Percentiles rank a stretch among this genome's conserved stretches.
Evolutionary conservation across 2,329 filamentous ascomycete species (phyloP).

Genomic region (Trichoderma sp.): DNA sequence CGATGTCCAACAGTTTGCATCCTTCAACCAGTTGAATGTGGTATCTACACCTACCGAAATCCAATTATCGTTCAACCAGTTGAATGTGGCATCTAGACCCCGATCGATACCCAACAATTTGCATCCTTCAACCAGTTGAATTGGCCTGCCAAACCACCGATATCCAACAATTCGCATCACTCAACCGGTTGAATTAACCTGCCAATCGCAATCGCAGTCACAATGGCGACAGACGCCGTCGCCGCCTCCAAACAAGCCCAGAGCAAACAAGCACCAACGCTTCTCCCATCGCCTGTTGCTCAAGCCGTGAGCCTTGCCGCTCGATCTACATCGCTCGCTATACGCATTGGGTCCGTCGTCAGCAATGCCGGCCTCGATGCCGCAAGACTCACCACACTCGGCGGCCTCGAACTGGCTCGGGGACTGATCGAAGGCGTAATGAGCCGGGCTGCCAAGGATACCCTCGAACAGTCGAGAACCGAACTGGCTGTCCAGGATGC

Average conservation of each 20-base stretch:
- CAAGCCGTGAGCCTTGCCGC: slow-evolving; percentile 59
- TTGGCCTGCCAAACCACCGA: no score
- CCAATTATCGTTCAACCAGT: no score
- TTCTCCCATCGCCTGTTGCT: slow-evolving; percentile 57
- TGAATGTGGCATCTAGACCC: no score
- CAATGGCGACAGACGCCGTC: not conserved
- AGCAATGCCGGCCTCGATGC: slow-evolving; percentile 51
- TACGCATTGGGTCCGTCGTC: slow-evolving; percentile 52
- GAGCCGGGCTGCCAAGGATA: slow-evolving; percentile 50
- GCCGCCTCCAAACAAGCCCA: slow-evolving; percentile 4
- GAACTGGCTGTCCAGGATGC: slow-evolving; percentile 50
- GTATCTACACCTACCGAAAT: no score
- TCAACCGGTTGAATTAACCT: not conserved
- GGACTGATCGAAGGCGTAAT: slow-evolving; percentile 54
- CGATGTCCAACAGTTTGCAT: not conserved
- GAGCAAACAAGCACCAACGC: slow-evolving; percentile 36
- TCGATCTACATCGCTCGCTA: slow-evolving; percentile 55
- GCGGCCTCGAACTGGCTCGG: slow-evolving; percentile 55
- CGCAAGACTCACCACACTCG: slow-evolving; percentile 54
- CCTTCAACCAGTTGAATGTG: no score
- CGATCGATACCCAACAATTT: no score
- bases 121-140: no score
- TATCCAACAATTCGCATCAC: not conserved
- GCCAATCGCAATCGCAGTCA: not conserved
- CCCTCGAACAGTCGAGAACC: slow-evolving; percentile 42